Evolutionary conservation across 176 grass and related monocot species (phyloP).

Genomic region (Urochloa ruziziensis): DNA sequence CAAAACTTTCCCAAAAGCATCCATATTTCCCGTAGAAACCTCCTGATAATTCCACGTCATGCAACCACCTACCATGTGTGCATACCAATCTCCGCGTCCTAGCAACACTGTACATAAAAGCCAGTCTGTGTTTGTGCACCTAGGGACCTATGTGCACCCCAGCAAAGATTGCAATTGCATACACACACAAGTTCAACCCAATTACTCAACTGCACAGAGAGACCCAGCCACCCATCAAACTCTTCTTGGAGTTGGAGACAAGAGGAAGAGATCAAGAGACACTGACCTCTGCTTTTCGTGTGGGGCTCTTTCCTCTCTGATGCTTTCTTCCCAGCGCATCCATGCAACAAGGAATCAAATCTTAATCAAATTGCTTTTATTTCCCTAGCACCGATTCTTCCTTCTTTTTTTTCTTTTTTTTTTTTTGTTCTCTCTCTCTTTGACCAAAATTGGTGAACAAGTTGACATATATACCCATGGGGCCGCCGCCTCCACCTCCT

Average conservation of each 20-base stretch:
- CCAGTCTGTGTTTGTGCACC: background rate
- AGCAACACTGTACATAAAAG: background rate
- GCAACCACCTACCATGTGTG: too few species aligned
- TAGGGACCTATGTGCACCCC: too few species aligned
- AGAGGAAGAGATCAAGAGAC: background rate
- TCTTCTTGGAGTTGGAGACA: too few species aligned
- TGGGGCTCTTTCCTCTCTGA: constrained; percentile 23
- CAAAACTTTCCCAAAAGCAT: background rate
- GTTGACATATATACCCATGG: constrained; percentile 42
- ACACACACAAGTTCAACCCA: background rate
- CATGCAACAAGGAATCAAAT: constrained; percentile 39
- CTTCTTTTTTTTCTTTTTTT: background rate
- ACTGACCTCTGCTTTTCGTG: constrained; percentile 37
- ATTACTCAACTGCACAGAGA: background rate
- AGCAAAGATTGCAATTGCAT: background rate
- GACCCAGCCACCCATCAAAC: background rate
- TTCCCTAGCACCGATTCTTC: background rate
- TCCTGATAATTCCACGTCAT: constrained; percentile 23
- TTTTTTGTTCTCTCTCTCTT: background rate
- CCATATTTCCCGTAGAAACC: background rate
- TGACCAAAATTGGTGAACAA: background rate
- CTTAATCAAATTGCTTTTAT: background rate
- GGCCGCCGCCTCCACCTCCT: background rate
- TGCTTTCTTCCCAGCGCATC: constrained; percentile 30
- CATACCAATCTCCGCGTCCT: background rate